A percentile compares a stretch with the other conserved stretches of the same genome.
phyloP scores from a whole-genome alignment of 1,284 basidiomycete genomes.

The Cryptococcus neoformans region DNA sequence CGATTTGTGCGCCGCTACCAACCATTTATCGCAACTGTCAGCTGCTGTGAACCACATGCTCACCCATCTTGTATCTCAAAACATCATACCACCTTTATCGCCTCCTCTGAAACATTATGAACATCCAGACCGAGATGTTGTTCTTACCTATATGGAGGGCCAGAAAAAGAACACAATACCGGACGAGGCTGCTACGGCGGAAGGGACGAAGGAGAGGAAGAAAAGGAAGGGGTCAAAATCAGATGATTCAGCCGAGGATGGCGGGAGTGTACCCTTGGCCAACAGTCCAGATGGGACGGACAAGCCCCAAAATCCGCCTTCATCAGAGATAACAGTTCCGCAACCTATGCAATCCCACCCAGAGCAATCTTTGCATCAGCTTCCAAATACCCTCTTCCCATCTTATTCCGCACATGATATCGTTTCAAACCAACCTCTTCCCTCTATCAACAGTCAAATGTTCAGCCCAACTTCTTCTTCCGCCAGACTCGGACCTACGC shows the following conservation, averaged over 20 bases:
- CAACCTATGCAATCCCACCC: no score
- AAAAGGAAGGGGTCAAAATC: constrained; percentile 8
- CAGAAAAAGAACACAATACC: constrained; percentile 10
- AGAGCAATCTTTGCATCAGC: no score
- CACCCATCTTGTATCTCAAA: constrained; percentile 24
- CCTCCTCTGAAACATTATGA: constrained; percentile 21
- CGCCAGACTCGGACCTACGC: not conserved
- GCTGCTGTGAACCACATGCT: constrained; percentile 36
- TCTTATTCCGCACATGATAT: not conserved
- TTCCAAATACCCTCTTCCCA: not conserved
- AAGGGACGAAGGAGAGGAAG: constrained; percentile 3
- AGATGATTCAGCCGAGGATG: not conserved
- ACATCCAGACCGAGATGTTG: constrained; percentile 31
- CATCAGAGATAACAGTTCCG: no score
- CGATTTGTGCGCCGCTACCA: constrained; percentile 31
- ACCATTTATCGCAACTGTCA: constrained; percentile 30
- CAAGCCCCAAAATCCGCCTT: not conserved
- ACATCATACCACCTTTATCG: constrained; percentile 27
- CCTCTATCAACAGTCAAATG: not conserved
- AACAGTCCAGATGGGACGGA: not conserved
- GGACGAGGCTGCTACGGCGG: constrained; percentile 14
- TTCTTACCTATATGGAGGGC: not conserved
- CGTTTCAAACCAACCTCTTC: not conserved
- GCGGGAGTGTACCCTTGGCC: not conserved
- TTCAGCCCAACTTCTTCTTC: not conserved